Evolutionary conservation across 768 basidiomycete species (phyloP).

Genomic region (Amanita pallidorosea): DNA sequence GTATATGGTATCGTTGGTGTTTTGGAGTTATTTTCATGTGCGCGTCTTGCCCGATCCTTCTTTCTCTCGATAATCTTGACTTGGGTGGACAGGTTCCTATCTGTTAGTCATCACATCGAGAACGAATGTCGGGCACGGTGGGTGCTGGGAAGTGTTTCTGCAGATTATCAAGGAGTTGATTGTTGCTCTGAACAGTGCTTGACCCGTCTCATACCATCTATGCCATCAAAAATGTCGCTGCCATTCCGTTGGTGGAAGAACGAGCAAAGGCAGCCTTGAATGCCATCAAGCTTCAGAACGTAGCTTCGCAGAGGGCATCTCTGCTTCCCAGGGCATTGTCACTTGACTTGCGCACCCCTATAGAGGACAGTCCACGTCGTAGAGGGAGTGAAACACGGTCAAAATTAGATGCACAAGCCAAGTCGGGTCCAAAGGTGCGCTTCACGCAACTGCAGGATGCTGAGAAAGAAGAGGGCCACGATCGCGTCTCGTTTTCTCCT

Average conservation of each 20-base stretch:
- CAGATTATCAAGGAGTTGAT: neutral
- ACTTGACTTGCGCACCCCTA: neutral
- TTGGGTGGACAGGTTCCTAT: slow-evolving; percentile 47
- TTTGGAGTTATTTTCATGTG: slow-evolving; percentile 64
- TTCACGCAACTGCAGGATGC: neutral
- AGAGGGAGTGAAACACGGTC: neutral
- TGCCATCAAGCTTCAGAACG: slow-evolving; percentile 40
- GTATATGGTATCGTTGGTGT: slow-evolving; percentile 74
- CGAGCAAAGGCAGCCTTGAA: slow-evolving; percentile 45
- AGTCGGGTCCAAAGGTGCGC: neutral
- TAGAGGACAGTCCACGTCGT: neutral
- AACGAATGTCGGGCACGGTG: slow-evolving; percentile 54
- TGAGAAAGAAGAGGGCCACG: slow-evolving; percentile 8
- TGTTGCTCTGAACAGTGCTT: slow-evolving; percentile 38
- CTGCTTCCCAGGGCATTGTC: slow-evolving; percentile 21
- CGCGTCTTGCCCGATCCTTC: slow-evolving; percentile 9
- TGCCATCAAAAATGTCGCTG: slow-evolving; percentile 53
- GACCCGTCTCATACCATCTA: slow-evolving; percentile 54
- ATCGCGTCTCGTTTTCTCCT: slow-evolving; percentile 22
- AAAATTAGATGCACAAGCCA: neutral
- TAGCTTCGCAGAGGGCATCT: slow-evolving; percentile 33
- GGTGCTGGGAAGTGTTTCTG: slow-evolving; percentile 16
- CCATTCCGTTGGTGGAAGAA: slow-evolving; percentile 62
- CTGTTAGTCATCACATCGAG: slow-evolving; percentile 62
- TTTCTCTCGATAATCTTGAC: slow-evolving; percentile 6